A percentile compares a stretch with the other conserved stretches of the same genome.
phyloP scores from a whole-genome alignment of 495 filamentous ascomycete species.

The Cryomyces antarcticus region DNA sequence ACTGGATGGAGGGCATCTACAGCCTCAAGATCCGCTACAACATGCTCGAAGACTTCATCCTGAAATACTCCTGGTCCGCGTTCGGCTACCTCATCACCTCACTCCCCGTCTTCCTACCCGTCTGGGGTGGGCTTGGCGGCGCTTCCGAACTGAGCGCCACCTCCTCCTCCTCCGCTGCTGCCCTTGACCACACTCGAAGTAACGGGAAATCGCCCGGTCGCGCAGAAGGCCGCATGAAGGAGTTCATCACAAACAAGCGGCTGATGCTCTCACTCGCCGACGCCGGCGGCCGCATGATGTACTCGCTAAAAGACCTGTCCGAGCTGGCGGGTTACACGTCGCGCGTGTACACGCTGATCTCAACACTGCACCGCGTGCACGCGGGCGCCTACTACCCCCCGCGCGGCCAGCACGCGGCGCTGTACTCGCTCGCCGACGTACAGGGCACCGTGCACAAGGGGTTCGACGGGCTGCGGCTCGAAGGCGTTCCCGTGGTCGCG shows the following conservation, averaged over 20 bases:
- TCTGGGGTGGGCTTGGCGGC: slow-evolving; percentile 73
- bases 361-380: slow-evolving; percentile 83
- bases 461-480: slow-evolving; percentile 83
- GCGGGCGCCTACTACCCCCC: slow-evolving; percentile 64
- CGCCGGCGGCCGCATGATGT: slow-evolving; percentile 96
- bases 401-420: slow-evolving; percentile 47
- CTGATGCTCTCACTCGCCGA: slow-evolving; percentile 96
- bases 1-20: slow-evolving; percentile 94
- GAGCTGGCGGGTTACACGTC: slow-evolving; percentile 91
- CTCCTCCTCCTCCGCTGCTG: neutral
- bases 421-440: slow-evolving; percentile 72
- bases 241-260: slow-evolving; percentile 98
- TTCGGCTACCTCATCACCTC: slow-evolving; percentile 90
- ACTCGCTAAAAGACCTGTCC: slow-evolving; percentile 93
- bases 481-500: slow-evolving; percentile 83
- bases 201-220: slow-evolving; percentile 23
- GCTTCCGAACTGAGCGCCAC: slow-evolving; percentile 27
- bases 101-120: slow-evolving; percentile 82
- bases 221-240: slow-evolving; percentile 77
- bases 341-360: slow-evolving; percentile 85
- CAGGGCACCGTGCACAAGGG: slow-evolving; percentile 86
- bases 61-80: slow-evolving; percentile 97
- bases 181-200: neutral
- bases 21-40: slow-evolving; percentile 93
- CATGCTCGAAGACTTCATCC: slow-evolving; percentile 92